These are phyloP conservation scores for Adansonia madagascariensis DNA, from an alignment of 441 rosid species.

Conservation along the genomic window DNA sequence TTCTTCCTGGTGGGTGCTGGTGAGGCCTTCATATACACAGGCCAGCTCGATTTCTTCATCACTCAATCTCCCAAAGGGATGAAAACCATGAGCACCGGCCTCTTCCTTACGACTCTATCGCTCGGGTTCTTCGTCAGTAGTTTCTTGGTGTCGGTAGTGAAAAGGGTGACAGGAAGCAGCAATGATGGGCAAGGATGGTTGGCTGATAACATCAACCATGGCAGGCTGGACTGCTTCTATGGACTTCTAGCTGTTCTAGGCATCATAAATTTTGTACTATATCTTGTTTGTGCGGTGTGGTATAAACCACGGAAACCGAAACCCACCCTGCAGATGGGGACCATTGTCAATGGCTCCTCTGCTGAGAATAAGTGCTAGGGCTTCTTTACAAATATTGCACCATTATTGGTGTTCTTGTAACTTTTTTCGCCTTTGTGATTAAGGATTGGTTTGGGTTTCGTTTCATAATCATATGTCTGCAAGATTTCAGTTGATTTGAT, in stretches of 20 bases:
- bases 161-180: constrained; percentile 40
- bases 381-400: not conserved
- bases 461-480: not conserved
- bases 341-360: constrained; percentile 34
- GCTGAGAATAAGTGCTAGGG: constrained; percentile 58
- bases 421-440: constrained; percentile 21
- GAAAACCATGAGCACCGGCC: constrained; percentile 50
- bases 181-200: constrained; percentile 53
- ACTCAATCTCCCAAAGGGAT: constrained; percentile 48
- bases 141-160: constrained; percentile 59
- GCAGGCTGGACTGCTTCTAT: constrained; percentile 72
- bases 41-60: constrained; percentile 57
- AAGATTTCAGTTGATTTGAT: not conserved
- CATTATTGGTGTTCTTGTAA: not conserved
- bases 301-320: constrained; percentile 53
- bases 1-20: constrained; percentile 52
- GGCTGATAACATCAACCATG: constrained; percentile 59
- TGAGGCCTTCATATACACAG: constrained; percentile 50
- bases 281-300: constrained; percentile 49
- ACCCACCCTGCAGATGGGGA: constrained; percentile 30
- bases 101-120: constrained; percentile 58
- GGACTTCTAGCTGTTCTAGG: constrained; percentile 53
- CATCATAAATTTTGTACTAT: constrained; percentile 44
- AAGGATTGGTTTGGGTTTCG: constrained; percentile 24
- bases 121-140: constrained; percentile 73